phyloP scores from a whole-genome alignment of 2,329 filamentous ascomycete species.

The Stromatinia cepivora region DNA sequence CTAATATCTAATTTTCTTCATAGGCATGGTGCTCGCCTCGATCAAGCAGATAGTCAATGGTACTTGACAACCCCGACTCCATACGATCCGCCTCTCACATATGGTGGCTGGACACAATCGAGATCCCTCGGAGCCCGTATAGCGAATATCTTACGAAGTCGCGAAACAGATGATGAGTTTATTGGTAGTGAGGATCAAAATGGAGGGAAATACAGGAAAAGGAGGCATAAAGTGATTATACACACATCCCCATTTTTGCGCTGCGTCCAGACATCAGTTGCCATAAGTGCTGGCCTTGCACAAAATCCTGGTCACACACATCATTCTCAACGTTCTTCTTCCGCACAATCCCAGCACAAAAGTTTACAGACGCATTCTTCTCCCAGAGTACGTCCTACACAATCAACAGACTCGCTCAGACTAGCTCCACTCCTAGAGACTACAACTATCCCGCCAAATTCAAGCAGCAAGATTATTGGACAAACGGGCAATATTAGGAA shows the following conservation, averaged over 20 bases:
- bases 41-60: conserved; percentile 94
- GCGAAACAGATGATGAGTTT: conserved; percentile 45
- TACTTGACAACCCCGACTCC: conserved; percentile 89
- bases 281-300: conserved; percentile 80
- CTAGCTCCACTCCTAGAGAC: conserved; percentile 38
- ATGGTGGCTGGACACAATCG: conserved; percentile 89
- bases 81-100: conserved; percentile 93
- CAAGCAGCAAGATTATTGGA: conserved; percentile 26
- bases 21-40: conserved; percentile 89
- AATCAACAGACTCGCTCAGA: conserved; percentile 35
- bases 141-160: conserved; percentile 64
- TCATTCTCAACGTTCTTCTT: conserved; percentile 37
- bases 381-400: conserved; percentile 35
- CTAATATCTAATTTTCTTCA: conserved; percentile 23
- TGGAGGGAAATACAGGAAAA: conserved; percentile 47
- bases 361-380: conserved; percentile 36
- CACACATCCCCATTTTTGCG: conserved; percentile 93
- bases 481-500: conserved; percentile 48
- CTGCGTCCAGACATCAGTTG: conserved; percentile 89
- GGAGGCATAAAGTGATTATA: conserved; percentile 75
- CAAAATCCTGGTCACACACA: conserved; percentile 51
- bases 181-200: conserved; percentile 26
- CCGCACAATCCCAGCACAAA: conserved; percentile 23
- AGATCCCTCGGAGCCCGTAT: conserved; percentile 81
- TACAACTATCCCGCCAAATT: conserved; percentile 17